Percentiles rank a stretch among this genome's conserved stretches.
Conservation (phyloP, 73 alveolate species). For the Effrenium voratum region DNA sequence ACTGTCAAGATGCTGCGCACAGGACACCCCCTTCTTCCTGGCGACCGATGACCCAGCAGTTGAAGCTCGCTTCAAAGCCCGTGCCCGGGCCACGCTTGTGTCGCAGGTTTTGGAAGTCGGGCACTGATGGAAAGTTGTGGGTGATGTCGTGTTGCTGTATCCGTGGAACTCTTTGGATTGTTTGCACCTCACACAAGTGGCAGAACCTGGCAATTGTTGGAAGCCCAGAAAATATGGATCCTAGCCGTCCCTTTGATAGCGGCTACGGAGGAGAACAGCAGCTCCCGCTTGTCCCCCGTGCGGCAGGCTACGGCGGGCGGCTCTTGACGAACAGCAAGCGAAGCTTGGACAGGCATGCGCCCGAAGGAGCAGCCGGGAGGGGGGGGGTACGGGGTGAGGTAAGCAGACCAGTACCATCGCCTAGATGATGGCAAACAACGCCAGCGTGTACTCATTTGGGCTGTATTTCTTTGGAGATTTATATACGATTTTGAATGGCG, state of each 20-base stretch:
- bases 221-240: neutral
- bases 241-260: neutral
- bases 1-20: too few species aligned
- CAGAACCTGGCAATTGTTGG: neutral
- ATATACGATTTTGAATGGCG: too few species aligned
- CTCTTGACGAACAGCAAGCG: constrained; percentile 67
- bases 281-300: neutral
- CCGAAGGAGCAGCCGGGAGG: constrained; percentile 20
- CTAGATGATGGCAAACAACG: too few species aligned
- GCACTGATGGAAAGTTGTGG: neutral
- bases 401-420: too few species aligned
- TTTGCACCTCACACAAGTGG: neutral
- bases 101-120: neutral
- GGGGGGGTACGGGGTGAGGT: too few species aligned
- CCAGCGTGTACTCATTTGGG: too few species aligned
- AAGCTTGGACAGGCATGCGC: constrained; percentile 32
- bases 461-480: too few species aligned
- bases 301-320: constrained; percentile 56
- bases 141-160: too few species aligned
- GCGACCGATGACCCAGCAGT: constrained; percentile 88
- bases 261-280: neutral
- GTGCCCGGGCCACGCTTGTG: neutral
- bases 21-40: constrained; percentile 75
- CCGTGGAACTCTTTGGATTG: too few species aligned
- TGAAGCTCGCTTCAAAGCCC: constrained; percentile 42